Evolutionary conservation across 441 rosid species (phyloP).

Genomic region (Capsella rubella): DNA sequence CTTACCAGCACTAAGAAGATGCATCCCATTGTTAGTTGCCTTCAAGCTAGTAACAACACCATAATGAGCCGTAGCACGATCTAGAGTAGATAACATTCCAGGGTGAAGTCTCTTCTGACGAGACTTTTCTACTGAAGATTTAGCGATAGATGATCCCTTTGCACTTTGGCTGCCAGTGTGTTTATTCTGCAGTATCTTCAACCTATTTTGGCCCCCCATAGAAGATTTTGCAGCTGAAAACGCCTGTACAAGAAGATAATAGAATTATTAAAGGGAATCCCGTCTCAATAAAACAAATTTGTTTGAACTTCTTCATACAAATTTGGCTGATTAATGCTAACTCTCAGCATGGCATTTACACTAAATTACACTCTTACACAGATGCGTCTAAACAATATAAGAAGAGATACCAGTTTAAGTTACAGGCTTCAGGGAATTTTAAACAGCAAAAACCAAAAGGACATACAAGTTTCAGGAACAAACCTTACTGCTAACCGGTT

Average conservation of each 20-base stretch:
- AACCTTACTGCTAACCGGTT: constrained; percentile 65
- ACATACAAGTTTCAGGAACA: constrained; percentile 26
- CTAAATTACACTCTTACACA: not conserved
- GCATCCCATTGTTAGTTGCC: constrained; percentile 86
- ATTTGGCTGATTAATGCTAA: too few species aligned
- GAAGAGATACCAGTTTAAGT: constrained; percentile 5
- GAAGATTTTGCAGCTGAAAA: constrained; percentile 54
- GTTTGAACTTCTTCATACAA: not conserved
- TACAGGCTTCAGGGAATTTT: constrained; percentile 4
- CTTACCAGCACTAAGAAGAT: constrained; percentile 94
- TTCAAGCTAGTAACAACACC: constrained; percentile 90
- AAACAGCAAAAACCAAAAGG: constrained; percentile 2
- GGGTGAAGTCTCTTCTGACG: constrained; percentile 78
- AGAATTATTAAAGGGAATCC: constrained; percentile 27
- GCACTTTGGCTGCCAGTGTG: constrained; percentile 59
- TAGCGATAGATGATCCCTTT: constrained; percentile 62
- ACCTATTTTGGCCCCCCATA: constrained; percentile 55
- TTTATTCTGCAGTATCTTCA: constrained; percentile 54
- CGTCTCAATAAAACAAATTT: constrained; percentile 9
- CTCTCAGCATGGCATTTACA: not conserved
- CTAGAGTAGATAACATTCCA: constrained; percentile 81
- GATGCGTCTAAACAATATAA: constrained; percentile 17
- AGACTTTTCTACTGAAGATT: constrained; percentile 59
- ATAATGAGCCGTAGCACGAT: constrained; percentile 92
- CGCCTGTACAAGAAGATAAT: constrained; percentile 45